Base-by-base conservation (phyloP, 257 asterid species). In the Nicotiana obtusifolia region DNA sequence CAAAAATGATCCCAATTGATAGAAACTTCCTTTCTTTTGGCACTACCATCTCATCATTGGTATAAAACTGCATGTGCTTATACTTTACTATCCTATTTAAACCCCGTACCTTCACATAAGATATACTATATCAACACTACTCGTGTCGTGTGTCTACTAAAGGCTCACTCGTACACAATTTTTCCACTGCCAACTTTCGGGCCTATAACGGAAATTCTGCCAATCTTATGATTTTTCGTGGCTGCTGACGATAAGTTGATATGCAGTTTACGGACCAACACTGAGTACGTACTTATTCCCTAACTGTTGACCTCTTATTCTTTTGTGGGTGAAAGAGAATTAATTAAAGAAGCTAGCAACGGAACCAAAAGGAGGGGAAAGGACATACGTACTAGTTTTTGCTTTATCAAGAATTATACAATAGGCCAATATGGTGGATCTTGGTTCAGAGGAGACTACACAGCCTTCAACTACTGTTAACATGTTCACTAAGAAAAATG, bases 401-500 rank as follows among this genome's bases (percentile, higher is more conserved):
- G n/a, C 31, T 64, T 24, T 47, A 60, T 37, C 56, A 62, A 49
- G 71, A 60, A 78, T 1, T 3, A 37, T 49, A 54, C 22, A 14
- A 49, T 54, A 49, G 31, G 31, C 77, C 69, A 41, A 41, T 41
- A 86, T 81, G 84, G 82, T 71, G 76, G 86, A 84, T 86, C 80
- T 66, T 82, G 85, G 82, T 77, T 82, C 73, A 31, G 88, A 83
- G 83, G 82, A 80, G 61, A 83, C 77, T 64, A 52, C 81, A 53
- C 77, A 69, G 56, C 31, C 5, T 14, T 47, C 80, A 5, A 33
- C 87, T 37, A 56, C 77, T 19, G 60, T 80, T 80, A 60, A 86
- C 56, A 83, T 88, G 90, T 81, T 90, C 81, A 83, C 84, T 60
- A 91, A 86, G 89, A 94, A 89, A 83, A 92, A 93, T 75, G 92